A percentile compares a stretch with the other conserved stretches of the same genome.
phyloP scores from a whole-genome alignment of 2,329 filamentous ascomycete genomes.

The Lecanicillium sp. region DNA sequence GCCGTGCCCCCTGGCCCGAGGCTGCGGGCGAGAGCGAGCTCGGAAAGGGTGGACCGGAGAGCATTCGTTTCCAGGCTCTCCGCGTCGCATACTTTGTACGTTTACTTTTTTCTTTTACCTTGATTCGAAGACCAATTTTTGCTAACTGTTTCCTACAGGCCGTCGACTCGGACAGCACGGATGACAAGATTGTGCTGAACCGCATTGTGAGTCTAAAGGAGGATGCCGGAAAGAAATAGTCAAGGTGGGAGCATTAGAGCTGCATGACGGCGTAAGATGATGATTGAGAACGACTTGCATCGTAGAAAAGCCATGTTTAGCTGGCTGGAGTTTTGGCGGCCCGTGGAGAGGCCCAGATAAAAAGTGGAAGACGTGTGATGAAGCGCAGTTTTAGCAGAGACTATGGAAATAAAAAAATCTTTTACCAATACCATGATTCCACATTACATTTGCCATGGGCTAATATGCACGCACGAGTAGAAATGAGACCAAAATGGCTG shows the following conservation, averaged over 20 bases:
- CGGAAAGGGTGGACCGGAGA: constrained; percentile 58
- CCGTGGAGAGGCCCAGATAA: too few species aligned
- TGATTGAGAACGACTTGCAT: too few species aligned
- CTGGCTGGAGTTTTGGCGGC: too few species aligned
- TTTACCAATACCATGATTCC: background rate
- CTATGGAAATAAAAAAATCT: too few species aligned
- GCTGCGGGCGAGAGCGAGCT: constrained; percentile 61
- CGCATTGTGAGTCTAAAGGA: constrained; percentile 89
- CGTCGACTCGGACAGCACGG: constrained; percentile 70
- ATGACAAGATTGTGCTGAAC: constrained; percentile 80
- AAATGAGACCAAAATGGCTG: too few species aligned
- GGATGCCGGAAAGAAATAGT: constrained; percentile 57
- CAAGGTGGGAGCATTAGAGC: constrained; percentile 6
- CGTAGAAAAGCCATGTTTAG: too few species aligned
- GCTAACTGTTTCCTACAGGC: constrained; percentile 32
- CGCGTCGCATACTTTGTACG: constrained; percentile 75
- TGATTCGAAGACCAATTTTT: background rate
- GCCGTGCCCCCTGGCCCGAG: constrained; percentile 73
- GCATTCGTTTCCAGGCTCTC: constrained; percentile 85
- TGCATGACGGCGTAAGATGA: too few species aligned
- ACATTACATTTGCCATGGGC: background rate
- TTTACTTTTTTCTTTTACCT: constrained; percentile 8
- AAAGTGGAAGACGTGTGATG: too few species aligned
- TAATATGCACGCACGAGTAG: too few species aligned
- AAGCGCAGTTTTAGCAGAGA: too few species aligned